These are phyloP conservation scores for Tylopilus vinaceipallidus DNA, from an alignment of 768 basidiomycete species.

Conservation along the genomic window DNA sequence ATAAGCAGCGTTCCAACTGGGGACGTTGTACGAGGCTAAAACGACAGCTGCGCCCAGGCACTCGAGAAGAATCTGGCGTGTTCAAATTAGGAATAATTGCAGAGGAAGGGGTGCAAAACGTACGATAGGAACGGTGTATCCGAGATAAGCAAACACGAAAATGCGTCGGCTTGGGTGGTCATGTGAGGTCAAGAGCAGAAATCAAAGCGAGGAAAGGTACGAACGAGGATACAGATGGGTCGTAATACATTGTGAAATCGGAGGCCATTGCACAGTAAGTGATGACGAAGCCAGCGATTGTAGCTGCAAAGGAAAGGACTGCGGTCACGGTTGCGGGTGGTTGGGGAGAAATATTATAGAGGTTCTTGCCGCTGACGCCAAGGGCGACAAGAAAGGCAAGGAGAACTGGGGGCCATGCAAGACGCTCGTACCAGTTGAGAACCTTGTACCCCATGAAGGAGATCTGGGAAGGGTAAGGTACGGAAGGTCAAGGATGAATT, in stretches of 20 bases:
- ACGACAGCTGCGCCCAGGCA: conserved; percentile 71
- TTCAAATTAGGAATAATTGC: neutral
- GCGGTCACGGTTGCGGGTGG: conserved; percentile 52
- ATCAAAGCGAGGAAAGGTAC: conserved; percentile 3
- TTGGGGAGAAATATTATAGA: conserved; percentile 45
- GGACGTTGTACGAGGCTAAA: conserved; percentile 51
- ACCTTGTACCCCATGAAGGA: conserved; percentile 68
- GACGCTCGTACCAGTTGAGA: conserved; percentile 68
- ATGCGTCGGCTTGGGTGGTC: conserved; percentile 47
- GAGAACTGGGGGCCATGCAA: conserved; percentile 78
- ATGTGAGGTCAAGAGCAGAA: conserved; percentile 7
- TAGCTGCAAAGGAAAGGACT: conserved; percentile 65
- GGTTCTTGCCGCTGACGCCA: conserved; percentile 71
- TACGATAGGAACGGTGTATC: conserved; percentile 61
- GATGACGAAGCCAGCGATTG: conserved; percentile 71
- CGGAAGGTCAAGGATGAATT: neutral
- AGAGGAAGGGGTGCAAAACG: conserved; percentile 26
- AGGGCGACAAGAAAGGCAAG: conserved; percentile 68
- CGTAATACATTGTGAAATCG: conserved; percentile 75
- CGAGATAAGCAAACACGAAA: conserved; percentile 63
- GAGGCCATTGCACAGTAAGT: conserved; percentile 60
- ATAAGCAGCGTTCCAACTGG: conserved; percentile 56
- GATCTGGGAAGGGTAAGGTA: conserved; percentile 35
- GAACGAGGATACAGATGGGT: conserved; percentile 56
- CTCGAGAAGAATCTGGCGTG: conserved; percentile 36